phyloP scores from a whole-genome alignment of 495 filamentous ascomycete species.

The Hypoxylon rickii region DNA sequence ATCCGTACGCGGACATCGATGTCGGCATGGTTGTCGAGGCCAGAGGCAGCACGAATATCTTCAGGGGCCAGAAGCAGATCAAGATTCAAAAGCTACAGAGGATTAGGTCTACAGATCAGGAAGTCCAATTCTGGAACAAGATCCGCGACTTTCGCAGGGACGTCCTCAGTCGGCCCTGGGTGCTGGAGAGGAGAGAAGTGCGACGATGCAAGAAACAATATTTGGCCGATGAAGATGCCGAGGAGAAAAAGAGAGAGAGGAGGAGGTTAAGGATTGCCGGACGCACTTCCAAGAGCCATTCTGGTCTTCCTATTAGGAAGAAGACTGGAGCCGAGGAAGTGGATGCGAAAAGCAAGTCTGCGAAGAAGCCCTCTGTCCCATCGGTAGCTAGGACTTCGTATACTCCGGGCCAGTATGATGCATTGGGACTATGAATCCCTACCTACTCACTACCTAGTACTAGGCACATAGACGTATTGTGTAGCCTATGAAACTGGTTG shows the following conservation, averaged over 20 bases:
- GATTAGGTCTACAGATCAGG: conserved; percentile 68
- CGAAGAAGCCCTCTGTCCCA: conserved; percentile 1
- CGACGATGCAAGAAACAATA: conserved; percentile 55
- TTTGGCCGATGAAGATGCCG: conserved; percentile 43
- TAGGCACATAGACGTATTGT: too few species aligned
- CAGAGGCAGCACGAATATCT: conserved; percentile 72
- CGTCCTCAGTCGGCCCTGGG: conserved; percentile 72
- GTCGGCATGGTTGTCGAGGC: conserved; percentile 74
- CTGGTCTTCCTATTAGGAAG: too few species aligned
- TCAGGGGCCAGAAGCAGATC: conserved; percentile 67
- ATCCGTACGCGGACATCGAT: conserved; percentile 49
- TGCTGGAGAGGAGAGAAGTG: conserved; percentile 58
- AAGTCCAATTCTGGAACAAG: conserved; percentile 78
- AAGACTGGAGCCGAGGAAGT: not conserved
- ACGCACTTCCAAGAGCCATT: too few species aligned
- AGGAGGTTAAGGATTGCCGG: conserved; percentile 44
- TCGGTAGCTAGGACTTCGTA: not conserved
- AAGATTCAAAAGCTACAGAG: conserved; percentile 67
- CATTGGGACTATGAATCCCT: conserved; percentile 32
- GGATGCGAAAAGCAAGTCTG: conserved; percentile 7
- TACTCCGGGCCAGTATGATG: conserved; percentile 24
- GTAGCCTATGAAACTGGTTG: not conserved
- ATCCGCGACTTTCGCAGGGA: conserved; percentile 63
- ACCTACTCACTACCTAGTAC: too few species aligned
- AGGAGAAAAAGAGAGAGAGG: conserved; percentile 47